A percentile compares a stretch with the other conserved stretches of the same genome.
phyloP scores from a whole-genome alignment of 768 basidiomycete genomes.

The Lyophyllum semitale region DNA sequence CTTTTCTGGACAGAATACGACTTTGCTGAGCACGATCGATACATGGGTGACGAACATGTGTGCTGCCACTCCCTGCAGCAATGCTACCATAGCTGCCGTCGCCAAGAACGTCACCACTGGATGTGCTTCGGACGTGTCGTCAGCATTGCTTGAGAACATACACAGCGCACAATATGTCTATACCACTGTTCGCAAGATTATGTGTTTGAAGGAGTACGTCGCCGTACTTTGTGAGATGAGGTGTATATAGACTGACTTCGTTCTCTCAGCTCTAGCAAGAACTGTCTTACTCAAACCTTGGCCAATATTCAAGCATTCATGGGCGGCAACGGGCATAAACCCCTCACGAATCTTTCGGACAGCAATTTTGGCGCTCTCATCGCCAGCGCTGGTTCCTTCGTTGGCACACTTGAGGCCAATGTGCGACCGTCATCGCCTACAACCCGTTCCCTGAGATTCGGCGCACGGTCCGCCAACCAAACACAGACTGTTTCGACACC shows the following conservation, averaged over 20 bases:
- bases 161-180: slow-evolving; percentile 8
- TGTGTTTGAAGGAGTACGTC: slow-evolving; percentile 10
- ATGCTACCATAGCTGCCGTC: slow-evolving; percentile 7
- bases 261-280: slow-evolving; percentile 1
- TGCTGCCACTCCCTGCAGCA: slow-evolving; percentile 7
- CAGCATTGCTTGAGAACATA: slow-evolving; percentile 9
- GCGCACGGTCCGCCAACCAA: background rate
- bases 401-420: slow-evolving; percentile 4
- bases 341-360: slow-evolving; percentile 3
- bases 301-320: slow-evolving; percentile 1
- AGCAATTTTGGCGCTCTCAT: slow-evolving; percentile 11
- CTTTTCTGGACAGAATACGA: slow-evolving; percentile 4
- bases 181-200: slow-evolving; percentile 8
- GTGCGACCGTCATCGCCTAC: background rate
- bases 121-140: slow-evolving; percentile 12
- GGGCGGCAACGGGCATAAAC: background rate
- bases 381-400: slow-evolving; percentile 3
- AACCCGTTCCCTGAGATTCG: background rate
- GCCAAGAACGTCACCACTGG: slow-evolving; percentile 9
- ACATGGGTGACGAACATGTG: slow-evolving; percentile 8
- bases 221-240: background rate
- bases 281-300: slow-evolving; percentile 9
- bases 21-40: slow-evolving; percentile 3
- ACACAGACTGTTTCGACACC: background rate
- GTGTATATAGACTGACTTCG: background rate